These are phyloP conservation scores for Knufia petricola DNA, from an alignment of 2,329 filamentous ascomycete genomes.

Conservation along the genomic window DNA sequence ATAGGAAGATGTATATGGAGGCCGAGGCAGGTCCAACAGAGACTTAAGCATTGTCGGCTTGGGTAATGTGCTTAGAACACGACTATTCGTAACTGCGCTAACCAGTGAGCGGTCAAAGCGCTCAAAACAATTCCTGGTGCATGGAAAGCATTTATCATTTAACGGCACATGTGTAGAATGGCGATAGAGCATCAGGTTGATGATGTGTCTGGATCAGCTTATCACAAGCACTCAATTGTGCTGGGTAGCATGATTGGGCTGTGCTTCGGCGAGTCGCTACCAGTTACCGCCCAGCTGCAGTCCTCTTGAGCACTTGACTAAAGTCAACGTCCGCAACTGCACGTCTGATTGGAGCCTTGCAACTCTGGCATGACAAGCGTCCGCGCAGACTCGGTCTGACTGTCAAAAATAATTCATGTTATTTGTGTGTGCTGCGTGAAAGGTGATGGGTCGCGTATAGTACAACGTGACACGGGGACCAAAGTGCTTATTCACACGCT, in stretches of 20 bases:
- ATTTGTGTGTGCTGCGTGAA: not conserved
- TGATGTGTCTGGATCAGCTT: not conserved
- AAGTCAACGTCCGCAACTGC: not conserved
- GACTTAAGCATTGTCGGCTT: not conserved
- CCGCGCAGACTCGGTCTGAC: not conserved
- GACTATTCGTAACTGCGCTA: not conserved
- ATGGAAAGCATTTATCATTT: not conserved
- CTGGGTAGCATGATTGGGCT: slow-evolving; percentile 4
- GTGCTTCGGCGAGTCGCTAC: not conserved
- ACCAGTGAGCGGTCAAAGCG: slow-evolving; percentile 2
- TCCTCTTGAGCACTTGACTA: not conserved
- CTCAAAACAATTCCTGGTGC: not conserved
- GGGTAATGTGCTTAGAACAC: not conserved
- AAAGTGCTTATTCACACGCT: not conserved
- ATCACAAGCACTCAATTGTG: slow-evolving; percentile 6
- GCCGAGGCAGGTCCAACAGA: not conserved
- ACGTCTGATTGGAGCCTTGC: slow-evolving; percentile 5
- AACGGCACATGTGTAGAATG: not conserved
- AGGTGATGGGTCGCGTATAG: not conserved
- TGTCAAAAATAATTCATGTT: not conserved
- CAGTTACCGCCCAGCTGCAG: not conserved
- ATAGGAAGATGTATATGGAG: not conserved
- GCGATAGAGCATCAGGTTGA: too few species aligned
- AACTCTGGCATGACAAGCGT: not conserved
- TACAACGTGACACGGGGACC: slow-evolving; percentile 4